phyloP scores from a whole-genome alignment of 1,139 yeast genomes.

The Blastobotrys capitulatus region DNA sequence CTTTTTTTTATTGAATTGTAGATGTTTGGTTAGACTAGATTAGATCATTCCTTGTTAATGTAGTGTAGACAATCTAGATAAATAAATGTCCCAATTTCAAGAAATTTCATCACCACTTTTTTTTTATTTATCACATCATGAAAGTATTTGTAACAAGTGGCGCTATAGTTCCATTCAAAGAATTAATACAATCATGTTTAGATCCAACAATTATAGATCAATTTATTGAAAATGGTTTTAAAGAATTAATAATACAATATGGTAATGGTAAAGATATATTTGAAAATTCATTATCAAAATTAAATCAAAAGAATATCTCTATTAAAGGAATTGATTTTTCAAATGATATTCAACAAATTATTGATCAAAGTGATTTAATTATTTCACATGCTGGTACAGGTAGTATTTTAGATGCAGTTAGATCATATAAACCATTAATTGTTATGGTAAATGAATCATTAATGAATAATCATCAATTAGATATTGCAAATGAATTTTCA shows the following conservation, averaged over 20 bases:
- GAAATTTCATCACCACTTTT: not conserved
- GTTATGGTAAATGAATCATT: slow-evolving; percentile 65
- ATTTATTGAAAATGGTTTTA: slow-evolving; percentile 36
- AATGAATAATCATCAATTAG: slow-evolving; percentile 84
- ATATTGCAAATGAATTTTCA: slow-evolving; percentile 60
- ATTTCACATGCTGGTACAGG: slow-evolving; percentile 94
- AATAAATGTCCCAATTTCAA: too few species aligned
- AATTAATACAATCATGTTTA: slow-evolving; percentile 44
- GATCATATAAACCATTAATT: slow-evolving; percentile 51
- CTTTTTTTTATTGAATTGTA: too few species aligned
- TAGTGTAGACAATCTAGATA: too few species aligned
- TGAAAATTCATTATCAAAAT: not conserved
- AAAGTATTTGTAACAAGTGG: slow-evolving; percentile 66
- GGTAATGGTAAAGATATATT: slow-evolving; percentile 44
- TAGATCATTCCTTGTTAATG: too few species aligned
- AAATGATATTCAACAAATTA: slow-evolving; percentile 41
- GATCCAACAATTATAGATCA: slow-evolving; percentile 35
- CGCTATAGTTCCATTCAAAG: slow-evolving; percentile 73
- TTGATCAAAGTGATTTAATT: slow-evolving; percentile 48
- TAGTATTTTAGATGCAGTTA: slow-evolving; percentile 71
- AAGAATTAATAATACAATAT: slow-evolving; percentile 55
- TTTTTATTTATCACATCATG: slow-evolving; percentile 5
- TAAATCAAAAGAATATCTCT: slow-evolving; percentile 24
- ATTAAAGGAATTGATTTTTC: slow-evolving; percentile 35
- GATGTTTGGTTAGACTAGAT: too few species aligned